Evolutionary conservation across 345 rosid species (phyloP), one percentile per base, ranked within the genome.

Genomic region (Eucalyptus dawsonii): DNA sequence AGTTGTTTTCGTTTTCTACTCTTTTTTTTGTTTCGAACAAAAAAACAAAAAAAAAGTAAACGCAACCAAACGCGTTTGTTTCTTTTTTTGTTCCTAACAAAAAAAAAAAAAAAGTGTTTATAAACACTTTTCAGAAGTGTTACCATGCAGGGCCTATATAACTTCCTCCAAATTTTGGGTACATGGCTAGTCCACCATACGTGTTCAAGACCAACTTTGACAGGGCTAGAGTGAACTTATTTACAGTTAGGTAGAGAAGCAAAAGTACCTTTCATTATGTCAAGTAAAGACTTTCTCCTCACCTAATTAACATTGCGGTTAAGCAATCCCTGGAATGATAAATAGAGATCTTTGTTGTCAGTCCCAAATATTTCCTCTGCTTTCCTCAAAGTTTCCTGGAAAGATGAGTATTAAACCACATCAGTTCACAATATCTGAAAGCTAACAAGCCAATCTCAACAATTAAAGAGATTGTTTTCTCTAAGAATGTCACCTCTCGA

Each of bases 351-450:
- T 91, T 94, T 96, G 94, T 94, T 95, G 10, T 97, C 98, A 13
- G 91, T 91, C 90, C 98, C 99, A 91, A 97, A 97, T 89, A 97
- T 95, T 89, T 96, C 98, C 89, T 95, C 99, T 37, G 99, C 98
- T 92, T 96, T 97, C 93, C 94, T 92, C 87, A 97, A 93, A 76
- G 99, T 97, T 93, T 97, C 99, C 99, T 97, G 93, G 62, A 83
- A 53, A 45, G 40, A 89, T 25, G 88, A 34, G 54, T 12, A 50
- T 72, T 37, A 76, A 37, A 37, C 47, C 83, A 76, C 83, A 40
- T 76, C 27, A 76, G 47, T 21, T 76, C 45, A 37, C 24, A 37
- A 76, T 21, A 76, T 40, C 83, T 21, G 25, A 76, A 76, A 72
- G 81, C 45, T 19, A 1, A 12, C 45, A 72, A 37, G 27, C 81